Percentiles rank a stretch among this genome's conserved stretches.
These are phyloP conservation scores for Eutrema yunnanense DNA, from an alignment of 345 rosid genomes.

Conservation along the genomic window DNA sequence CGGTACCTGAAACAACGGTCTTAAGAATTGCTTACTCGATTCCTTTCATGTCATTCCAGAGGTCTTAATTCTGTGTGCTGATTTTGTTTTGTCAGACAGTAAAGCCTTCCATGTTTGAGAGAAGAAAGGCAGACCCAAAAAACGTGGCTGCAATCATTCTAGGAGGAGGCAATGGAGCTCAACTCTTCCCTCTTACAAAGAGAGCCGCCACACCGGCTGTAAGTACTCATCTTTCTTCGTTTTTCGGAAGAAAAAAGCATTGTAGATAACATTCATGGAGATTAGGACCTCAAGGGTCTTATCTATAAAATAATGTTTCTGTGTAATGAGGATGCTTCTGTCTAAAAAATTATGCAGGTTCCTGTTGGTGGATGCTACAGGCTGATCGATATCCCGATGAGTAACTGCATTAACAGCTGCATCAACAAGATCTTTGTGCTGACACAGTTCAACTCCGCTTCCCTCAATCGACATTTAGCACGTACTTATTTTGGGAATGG, in stretches of 20 bases:
- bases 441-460: constrained; percentile 87
- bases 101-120: constrained; percentile 40
- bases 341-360: constrained; percentile 40
- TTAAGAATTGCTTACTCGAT: background rate
- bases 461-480: constrained; percentile 71
- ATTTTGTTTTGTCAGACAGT: constrained; percentile 37
- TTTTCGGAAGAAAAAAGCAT: too few species aligned
- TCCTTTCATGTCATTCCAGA: background rate
- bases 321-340: background rate
- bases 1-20: background rate
- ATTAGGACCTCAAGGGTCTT: background rate
- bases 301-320: background rate
- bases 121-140: constrained; percentile 64
- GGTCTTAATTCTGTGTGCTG: constrained; percentile 4
- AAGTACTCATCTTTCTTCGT: constrained; percentile 17
- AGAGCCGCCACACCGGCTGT: constrained; percentile 83
- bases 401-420: constrained; percentile 86
- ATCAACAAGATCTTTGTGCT: constrained; percentile 81
- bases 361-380: constrained; percentile 85
- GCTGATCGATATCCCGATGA: constrained; percentile 81
- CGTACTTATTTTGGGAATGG: constrained; percentile 71
- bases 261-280: background rate
- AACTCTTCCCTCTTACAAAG: constrained; percentile 72
- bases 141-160: constrained; percentile 71
- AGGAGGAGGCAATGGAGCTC: constrained; percentile 89